Evolutionary conservation across 1,284 basidiomycete species (phyloP), one percentile per base, ranked within the genome.

Genomic region (Grifola frondosa): DNA sequence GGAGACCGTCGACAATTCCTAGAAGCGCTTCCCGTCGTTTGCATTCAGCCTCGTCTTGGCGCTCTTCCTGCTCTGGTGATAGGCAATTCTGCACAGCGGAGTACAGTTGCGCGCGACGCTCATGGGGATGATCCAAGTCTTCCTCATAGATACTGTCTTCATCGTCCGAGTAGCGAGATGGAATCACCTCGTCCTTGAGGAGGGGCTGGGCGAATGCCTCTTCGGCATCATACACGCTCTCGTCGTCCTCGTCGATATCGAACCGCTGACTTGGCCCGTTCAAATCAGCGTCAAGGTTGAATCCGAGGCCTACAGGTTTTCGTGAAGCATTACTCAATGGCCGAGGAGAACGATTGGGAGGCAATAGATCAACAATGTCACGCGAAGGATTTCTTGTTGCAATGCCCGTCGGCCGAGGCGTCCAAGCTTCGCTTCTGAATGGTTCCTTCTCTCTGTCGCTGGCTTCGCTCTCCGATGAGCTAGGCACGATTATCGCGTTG

Each of bases 401-500:
- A 28, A 12, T 17, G 39, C 12, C 40, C 36, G 34, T 32, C 23
- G 15, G 39, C 42, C n/a, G n/a, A n/a, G n/a, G n/a, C 39, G 19
- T 42, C 44, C n/a, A 47, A 42, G 4, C 29, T 41, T 6, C 46
- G 44, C 19, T 34, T 42, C 3, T 24, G 36, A 11, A 3, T 20
- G n/a, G n/a, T n/a, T n/a, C n/a, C 10, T 38, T 46, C 13, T 38
- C 23, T 6, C 31, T 60, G 50, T 46, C 47, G 59, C n/a, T n/a
- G n/a, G n/a, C n/a, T n/a, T 69, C 47, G 69, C 74, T 42, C 56
- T 64, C 71, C 17, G 71, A 71, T 3, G 74, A 75, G 29, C 72
- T 73, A 1, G 72, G 60, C 3, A 70, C 57, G 19, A 76, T 67
- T 20, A 71, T 68, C 0, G 73, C 74, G 46, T 82, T 82, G 4